Evolutionary conservation across 2,329 filamentous ascomycete species (phyloP).

Genomic region (Penicillium sp.): DNA sequence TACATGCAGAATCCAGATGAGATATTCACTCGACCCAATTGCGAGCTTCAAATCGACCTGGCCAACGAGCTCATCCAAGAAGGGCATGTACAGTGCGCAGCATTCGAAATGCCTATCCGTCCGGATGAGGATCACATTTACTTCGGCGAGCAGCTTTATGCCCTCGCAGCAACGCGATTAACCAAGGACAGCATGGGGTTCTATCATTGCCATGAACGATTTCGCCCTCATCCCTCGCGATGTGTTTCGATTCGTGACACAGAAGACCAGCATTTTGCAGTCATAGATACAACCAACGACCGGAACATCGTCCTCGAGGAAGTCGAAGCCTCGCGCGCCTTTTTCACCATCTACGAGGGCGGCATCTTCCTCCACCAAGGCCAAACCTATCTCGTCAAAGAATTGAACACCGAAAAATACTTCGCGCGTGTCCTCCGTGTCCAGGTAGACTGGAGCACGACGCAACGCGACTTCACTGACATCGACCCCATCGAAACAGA

Average conservation of each 20-base stretch:
- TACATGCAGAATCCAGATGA: conserved; percentile 97
- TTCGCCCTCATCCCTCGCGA: conserved; percentile 80
- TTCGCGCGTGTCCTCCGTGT: conserved; percentile 88
- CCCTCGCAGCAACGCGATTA: conserved; percentile 75
- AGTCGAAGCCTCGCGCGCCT: conserved; percentile 92
- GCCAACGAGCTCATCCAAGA: conserved; percentile 88
- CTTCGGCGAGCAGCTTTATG: conserved; percentile 74
- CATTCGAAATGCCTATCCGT: conserved; percentile 91
- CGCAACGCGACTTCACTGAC: conserved; percentile 90
- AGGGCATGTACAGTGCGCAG: conserved; percentile 93
- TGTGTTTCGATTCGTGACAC: conserved; percentile 89
- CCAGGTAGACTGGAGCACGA: conserved; percentile 92
- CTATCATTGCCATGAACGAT: conserved; percentile 87
- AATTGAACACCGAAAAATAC: conserved; percentile 78
- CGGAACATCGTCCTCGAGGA: conserved; percentile 89
- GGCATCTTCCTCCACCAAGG: conserved; percentile 97
- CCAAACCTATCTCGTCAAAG: conserved; percentile 86
- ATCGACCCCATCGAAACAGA: conserved; percentile 93
- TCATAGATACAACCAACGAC: conserved; percentile 80
- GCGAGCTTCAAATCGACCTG: conserved; percentile 87
- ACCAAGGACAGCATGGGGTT: conserved; percentile 76
- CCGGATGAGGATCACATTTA: conserved; percentile 74
- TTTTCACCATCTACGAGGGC: conserved; percentile 94
- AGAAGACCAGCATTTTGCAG: conserved; percentile 88
- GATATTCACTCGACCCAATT: conserved; percentile 87